Percentiles rank a stretch among this genome's conserved stretches.
phyloP scores from a whole-genome alignment of 768 basidiomycete genomes.

The Lactarius evosmus region DNA sequence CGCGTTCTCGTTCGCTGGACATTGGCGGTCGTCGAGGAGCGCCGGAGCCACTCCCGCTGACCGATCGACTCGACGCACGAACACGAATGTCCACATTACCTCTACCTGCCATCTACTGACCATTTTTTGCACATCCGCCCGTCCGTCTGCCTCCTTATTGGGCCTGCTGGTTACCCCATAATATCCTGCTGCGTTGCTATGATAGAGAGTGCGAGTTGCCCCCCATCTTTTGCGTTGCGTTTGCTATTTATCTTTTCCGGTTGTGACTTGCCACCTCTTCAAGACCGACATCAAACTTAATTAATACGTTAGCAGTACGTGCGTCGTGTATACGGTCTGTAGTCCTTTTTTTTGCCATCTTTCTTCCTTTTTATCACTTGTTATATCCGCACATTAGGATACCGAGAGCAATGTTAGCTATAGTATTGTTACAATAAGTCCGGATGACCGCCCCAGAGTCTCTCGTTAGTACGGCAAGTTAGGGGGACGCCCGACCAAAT shows the following conservation, averaged over 20 bases:
- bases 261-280: background rate
- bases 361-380: background rate
- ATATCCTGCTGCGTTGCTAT: slow-evolving; percentile 3
- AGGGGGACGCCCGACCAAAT: too few species aligned
- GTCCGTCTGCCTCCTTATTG: background rate
- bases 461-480: too few species aligned
- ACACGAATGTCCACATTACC: background rate
- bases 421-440: background rate
- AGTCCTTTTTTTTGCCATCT: background rate
- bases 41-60: slow-evolving; percentile 33
- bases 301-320: background rate
- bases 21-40: slow-evolving; percentile 64
- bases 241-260: background rate
- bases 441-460: too few species aligned
- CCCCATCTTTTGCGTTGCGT: background rate
- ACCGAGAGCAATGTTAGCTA: slow-evolving; percentile 7
- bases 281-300: background rate
- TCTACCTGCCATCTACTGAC: slow-evolving; percentile 8
- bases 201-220: too few species aligned
- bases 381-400: background rate
- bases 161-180: background rate
- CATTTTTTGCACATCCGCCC: background rate
- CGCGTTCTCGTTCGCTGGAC: slow-evolving; percentile 61
- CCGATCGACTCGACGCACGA: background rate
- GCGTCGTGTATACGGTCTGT: background rate